Percentiles rank a stretch among this genome's conserved stretches.
Conservation (phyloP, 257 asterid genomes). For the Plantago elongata region DNA sequence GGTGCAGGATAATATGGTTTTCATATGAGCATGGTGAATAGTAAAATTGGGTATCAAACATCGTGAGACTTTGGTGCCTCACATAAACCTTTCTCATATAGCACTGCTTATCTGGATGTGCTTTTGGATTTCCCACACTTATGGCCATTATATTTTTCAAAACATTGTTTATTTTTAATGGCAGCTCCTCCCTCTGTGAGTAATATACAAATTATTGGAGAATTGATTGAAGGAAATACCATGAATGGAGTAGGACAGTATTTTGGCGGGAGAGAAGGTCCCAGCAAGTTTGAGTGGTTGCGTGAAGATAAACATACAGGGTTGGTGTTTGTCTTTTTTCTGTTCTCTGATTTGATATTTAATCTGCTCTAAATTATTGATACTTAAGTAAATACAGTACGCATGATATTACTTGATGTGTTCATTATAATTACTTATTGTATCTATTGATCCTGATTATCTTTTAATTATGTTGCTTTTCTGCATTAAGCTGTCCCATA, state of each 20-base stretch:
- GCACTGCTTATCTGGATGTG: background rate
- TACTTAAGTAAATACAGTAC: background rate
- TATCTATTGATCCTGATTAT: background rate
- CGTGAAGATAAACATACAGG: conserved; percentile 75
- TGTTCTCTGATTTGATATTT: conserved; percentile 18
- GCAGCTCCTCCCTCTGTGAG: conserved; percentile 94
- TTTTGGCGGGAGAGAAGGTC: conserved; percentile 99
- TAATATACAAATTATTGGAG: conserved; percentile 72
- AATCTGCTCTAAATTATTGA: conserved; percentile 14
- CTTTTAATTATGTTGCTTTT: conserved; percentile 1
- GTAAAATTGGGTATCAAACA: too few species aligned
- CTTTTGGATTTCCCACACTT: background rate
- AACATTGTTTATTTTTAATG: conserved; percentile 17
- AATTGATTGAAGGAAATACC: conserved; percentile 64
- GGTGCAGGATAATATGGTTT: too few species aligned
- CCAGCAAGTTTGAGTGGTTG: conserved; percentile 92
- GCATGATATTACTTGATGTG: conserved; percentile 7
- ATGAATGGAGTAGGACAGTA: conserved; percentile 73
- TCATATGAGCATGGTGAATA: too few species aligned
- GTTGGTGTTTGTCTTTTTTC: conserved; percentile 37
- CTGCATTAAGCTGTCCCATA: background rate
- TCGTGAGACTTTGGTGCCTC: too few species aligned
- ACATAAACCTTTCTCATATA: too few species aligned
- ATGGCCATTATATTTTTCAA: background rate
- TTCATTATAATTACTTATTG: background rate